Conservation (phyloP, 192 early-diverging fungal species). For the Coemansia sp. region DNA sequence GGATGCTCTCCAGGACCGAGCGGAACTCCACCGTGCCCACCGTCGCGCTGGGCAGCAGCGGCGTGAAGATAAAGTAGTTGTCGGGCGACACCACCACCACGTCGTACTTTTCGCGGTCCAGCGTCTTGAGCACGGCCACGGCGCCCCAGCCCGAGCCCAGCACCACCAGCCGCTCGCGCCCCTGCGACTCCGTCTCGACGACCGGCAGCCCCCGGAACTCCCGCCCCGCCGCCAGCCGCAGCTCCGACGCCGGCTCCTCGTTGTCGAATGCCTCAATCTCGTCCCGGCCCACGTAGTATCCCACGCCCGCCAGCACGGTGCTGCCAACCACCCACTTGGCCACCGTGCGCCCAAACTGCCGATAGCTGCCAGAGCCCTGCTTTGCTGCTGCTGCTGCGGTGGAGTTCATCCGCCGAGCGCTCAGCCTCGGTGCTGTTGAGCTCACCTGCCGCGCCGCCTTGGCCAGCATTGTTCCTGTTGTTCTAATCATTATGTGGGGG, state of each 20-base stretch:
- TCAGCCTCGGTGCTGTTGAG: not conserved
- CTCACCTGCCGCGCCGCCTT: not conserved
- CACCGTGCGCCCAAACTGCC: slow-evolving; percentile 27
- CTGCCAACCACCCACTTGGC: slow-evolving; percentile 22
- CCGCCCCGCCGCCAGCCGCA: slow-evolving; percentile 12
- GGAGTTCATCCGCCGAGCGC: not conserved
- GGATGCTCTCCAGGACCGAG: slow-evolving; percentile 82
- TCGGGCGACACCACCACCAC: slow-evolving; percentile 74
- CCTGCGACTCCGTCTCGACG: slow-evolving; percentile 12
- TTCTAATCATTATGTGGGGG: not conserved
- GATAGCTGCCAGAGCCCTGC: not conserved
- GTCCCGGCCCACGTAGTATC: slow-evolving; percentile 28
- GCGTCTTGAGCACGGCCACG: slow-evolving; percentile 62
- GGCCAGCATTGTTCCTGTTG: not conserved
- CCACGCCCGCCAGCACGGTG: slow-evolving; percentile 2
- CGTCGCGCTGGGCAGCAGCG: slow-evolving; percentile 71
- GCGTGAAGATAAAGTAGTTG: slow-evolving; percentile 89
- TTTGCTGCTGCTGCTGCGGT: not conserved
- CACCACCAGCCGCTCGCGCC: slow-evolving; percentile 49
- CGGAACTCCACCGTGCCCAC: slow-evolving; percentile 88
- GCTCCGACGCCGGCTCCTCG: slow-evolving; percentile 34
- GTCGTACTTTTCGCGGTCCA: slow-evolving; percentile 74
- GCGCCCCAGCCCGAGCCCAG: slow-evolving; percentile 54
- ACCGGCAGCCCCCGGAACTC: slow-evolving; percentile 25
- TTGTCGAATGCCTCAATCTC: slow-evolving; percentile 46